A percentile compares a stretch with the other conserved stretches of the same genome.
Conservation (phyloP, 352 stramenopile genomes). For the Phytophthora boehmeriae region DNA sequence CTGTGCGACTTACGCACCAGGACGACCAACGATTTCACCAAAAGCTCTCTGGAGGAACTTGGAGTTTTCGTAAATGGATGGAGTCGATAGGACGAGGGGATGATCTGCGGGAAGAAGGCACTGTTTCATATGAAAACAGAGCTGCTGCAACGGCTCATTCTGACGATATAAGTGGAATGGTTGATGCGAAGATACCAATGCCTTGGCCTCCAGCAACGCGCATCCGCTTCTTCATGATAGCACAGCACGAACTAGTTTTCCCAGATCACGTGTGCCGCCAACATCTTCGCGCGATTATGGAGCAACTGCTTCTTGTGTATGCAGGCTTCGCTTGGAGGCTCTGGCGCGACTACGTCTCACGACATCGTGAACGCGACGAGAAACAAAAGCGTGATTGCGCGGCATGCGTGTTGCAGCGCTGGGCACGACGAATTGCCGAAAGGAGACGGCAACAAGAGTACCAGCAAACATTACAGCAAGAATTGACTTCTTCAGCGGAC, state of each 20-base stretch:
- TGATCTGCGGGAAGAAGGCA: slow-evolving; percentile 58
- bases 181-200: slow-evolving; percentile 7
- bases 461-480: slow-evolving; percentile 8
- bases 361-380: slow-evolving; percentile 43
- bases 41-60: slow-evolving; percentile 37
- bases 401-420: slow-evolving; percentile 45
- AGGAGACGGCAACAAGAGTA: slow-evolving; percentile 17
- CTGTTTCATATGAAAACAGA: slow-evolving; percentile 22
- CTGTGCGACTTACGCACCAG: slow-evolving; percentile 36
- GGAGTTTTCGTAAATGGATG: slow-evolving; percentile 58
- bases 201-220: slow-evolving; percentile 50
- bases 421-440: slow-evolving; percentile 38
- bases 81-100: slow-evolving; percentile 38
- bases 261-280: slow-evolving; percentile 41
- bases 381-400: slow-evolving; percentile 24
- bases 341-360: slow-evolving; percentile 51
- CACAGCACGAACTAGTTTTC: slow-evolving; percentile 47
- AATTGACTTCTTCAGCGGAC: slow-evolving; percentile 34
- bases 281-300: slow-evolving; percentile 52
- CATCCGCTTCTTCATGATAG: slow-evolving; percentile 60
- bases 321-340: slow-evolving; percentile 63
- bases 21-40: slow-evolving; percentile 53
- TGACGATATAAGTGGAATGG: slow-evolving; percentile 4
- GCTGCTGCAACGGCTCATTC: slow-evolving; percentile 6
- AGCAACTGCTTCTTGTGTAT: slow-evolving; percentile 70